These are phyloP conservation scores for Tephrocybe sp. DNA, from an alignment of 768 basidiomycete genomes.

Conservation along the genomic window DNA sequence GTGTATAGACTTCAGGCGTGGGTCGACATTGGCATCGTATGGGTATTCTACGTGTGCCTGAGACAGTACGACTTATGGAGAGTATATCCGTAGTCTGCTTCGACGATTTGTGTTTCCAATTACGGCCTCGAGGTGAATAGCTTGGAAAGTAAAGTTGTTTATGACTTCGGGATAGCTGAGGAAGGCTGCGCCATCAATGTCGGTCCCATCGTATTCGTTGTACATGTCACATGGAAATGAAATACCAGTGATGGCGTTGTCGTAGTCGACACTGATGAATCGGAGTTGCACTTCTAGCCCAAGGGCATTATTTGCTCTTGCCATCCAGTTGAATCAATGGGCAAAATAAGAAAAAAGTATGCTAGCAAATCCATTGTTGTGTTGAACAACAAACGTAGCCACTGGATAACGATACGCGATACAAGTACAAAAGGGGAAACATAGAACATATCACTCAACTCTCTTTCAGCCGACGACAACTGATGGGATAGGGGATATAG, in stretches of 20 bases:
- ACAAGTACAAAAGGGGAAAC: too few species aligned
- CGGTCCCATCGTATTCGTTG: constrained; percentile 6
- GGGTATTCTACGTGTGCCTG: constrained; percentile 74
- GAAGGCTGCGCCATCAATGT: background rate
- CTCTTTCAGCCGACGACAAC: too few species aligned
- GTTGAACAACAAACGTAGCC: too few species aligned
- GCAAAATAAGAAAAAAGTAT: too few species aligned
- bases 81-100: constrained; percentile 8
- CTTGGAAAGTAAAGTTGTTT: constrained; percentile 13
- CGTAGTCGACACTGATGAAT: background rate
- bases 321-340: too few species aligned
- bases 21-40: constrained; percentile 80
- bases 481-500: too few species aligned
- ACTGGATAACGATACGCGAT: too few species aligned
- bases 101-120: constrained; percentile 10
- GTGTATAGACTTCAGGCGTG: constrained; percentile 69
- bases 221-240: background rate
- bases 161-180: constrained; percentile 11
- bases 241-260: constrained; percentile 1
- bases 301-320: too few species aligned
- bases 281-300: too few species aligned
- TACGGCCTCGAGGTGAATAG: constrained; percentile 10
- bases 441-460: too few species aligned
- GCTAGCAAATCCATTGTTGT: too few species aligned
- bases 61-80: constrained; percentile 13